A percentile compares a stretch with the other conserved stretches of the same genome.
phyloP scores from a whole-genome alignment of 176 grass and related monocot species.

The Bonia amplexicaulis region DNA sequence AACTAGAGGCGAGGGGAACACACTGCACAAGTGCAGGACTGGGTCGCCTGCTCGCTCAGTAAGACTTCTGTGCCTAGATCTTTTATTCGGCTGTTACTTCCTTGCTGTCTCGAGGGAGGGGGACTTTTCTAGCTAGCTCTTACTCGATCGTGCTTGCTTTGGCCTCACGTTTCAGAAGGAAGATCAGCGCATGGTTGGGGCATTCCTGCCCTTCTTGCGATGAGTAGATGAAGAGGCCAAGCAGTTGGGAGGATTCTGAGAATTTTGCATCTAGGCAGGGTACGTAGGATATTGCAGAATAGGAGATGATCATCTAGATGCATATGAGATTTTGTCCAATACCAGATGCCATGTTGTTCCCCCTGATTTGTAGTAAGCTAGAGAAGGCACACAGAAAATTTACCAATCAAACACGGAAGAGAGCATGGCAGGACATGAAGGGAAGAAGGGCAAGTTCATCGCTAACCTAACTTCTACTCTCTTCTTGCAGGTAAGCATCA shows the following conservation, averaged over 20 bases:
- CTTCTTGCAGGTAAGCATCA: neutral
- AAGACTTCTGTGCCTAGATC: neutral
- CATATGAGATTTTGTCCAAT: neutral
- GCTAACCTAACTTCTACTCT: neutral
- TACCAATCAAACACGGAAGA: neutral
- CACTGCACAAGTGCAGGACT: neutral
- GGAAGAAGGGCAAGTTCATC: neutral
- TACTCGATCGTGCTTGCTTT: slow-evolving; percentile 1
- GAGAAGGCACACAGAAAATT: neutral
- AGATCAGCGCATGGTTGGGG: neutral
- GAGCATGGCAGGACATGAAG: neutral
- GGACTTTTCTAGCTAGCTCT: neutral
- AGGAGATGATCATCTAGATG: neutral
- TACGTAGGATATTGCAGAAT: neutral
- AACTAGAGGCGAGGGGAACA: neutral
- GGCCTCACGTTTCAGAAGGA: neutral
- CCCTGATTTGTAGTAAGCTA: neutral
- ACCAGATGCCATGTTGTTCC: neutral
- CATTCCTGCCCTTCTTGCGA: neutral
- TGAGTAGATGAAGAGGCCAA: neutral
- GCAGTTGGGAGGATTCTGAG: neutral
- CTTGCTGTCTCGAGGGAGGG: neutral
- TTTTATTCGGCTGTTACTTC: neutral
- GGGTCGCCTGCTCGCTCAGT: slow-evolving; percentile 8
- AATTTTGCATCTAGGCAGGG: neutral